Percentiles rank a stretch among this genome's conserved stretches.
phyloP scores from a whole-genome alignment of 2,329 filamentous ascomycete genomes.

The Colletotrichum scovillei region DNA sequence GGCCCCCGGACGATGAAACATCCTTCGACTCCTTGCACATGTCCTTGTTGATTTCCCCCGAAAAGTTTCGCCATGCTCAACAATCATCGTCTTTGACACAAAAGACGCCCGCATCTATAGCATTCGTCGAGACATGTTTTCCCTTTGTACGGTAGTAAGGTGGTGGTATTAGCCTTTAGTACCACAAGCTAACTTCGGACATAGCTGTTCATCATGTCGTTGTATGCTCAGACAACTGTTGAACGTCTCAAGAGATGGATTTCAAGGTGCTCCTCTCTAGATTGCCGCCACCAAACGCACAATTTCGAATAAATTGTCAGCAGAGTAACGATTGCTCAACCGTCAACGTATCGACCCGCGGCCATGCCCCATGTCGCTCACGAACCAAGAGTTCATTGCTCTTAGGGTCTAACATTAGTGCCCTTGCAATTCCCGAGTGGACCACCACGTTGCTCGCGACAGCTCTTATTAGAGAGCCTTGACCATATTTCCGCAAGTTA shows the following conservation, averaged over 20 bases:
- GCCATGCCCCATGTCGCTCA: slow-evolving; percentile 6
- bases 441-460: slow-evolving; percentile 18
- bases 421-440: slow-evolving; percentile 6
- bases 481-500: slow-evolving; percentile 27
- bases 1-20: slow-evolving; percentile 17
- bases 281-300: neutral
- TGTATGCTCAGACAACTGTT: neutral
- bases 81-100: neutral
- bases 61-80: slow-evolving; percentile 11
- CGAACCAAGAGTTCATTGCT: slow-evolving; percentile 24
- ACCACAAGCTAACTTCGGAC: too few species aligned
- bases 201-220: neutral
- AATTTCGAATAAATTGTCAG: neutral
- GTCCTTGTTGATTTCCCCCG: neutral
- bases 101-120: neutral
- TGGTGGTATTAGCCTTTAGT: too few species aligned
- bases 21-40: neutral
- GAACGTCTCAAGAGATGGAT: neutral
- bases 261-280: neutral
- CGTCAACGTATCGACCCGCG: neutral
- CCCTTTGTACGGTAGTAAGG: too few species aligned
- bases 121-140: too few species aligned
- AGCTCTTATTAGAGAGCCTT: slow-evolving; percentile 20
- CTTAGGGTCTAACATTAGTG: neutral
- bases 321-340: neutral